Conservation (phyloP, 495 filamentous ascomycete genomes). For the Penicillium pancosmium region DNA sequence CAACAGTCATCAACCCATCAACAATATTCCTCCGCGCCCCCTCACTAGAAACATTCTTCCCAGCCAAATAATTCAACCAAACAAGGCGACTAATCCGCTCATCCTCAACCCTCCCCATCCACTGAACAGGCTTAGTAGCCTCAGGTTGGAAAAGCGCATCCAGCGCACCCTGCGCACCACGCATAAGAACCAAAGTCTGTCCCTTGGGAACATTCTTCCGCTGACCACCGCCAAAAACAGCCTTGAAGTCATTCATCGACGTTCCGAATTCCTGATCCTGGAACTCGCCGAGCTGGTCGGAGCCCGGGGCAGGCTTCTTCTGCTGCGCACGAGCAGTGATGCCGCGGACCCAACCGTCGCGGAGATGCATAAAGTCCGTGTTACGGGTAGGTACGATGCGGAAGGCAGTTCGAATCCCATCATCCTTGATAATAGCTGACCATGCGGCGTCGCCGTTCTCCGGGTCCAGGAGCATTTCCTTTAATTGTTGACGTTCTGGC, state of each 20-base stretch:
- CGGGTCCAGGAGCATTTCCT: constrained; percentile 66
- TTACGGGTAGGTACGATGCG: constrained; percentile 82
- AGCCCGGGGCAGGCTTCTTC: constrained; percentile 25
- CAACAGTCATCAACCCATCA: constrained; percentile 84
- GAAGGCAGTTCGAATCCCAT: constrained; percentile 68
- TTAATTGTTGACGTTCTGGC: constrained; percentile 72
- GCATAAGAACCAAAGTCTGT: constrained; percentile 70
- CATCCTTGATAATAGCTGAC: constrained; percentile 65
- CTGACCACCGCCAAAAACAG: constrained; percentile 70
- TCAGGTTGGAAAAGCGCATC: constrained; percentile 67
- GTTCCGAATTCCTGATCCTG: constrained; percentile 71
- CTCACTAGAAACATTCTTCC: constrained; percentile 85
- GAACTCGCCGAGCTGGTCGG: constrained; percentile 44
- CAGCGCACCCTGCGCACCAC: constrained; percentile 67
- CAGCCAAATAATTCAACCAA: constrained; percentile 89
- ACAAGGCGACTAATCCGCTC: constrained; percentile 78
- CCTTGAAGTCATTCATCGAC: constrained; percentile 74
- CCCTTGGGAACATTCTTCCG: constrained; percentile 70
- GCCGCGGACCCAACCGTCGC: constrained; percentile 86
- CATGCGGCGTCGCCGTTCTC: constrained; percentile 69
- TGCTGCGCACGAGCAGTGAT: constrained; percentile 70
- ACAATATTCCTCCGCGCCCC: constrained; percentile 78
- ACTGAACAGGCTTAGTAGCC: constrained; percentile 41
- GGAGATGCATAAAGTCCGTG: constrained; percentile 88
- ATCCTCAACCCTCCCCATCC: constrained; percentile 71